Conservation (phyloP, 2,329 filamentous ascomycete species). For the Trichophyton equinum region DNA sequence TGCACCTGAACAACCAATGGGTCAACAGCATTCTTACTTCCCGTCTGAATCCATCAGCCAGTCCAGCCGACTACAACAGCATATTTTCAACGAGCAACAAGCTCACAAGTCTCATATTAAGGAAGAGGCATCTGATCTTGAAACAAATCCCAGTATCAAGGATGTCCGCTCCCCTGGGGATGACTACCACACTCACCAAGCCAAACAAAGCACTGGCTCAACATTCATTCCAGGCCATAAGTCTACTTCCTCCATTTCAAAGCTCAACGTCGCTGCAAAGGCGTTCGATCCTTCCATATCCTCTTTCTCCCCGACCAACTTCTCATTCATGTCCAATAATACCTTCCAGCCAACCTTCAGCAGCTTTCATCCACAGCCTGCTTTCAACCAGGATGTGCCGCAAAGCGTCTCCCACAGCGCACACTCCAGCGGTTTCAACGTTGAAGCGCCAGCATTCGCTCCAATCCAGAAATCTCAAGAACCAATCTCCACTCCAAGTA, state of each 20-base stretch:
- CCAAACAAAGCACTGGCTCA: conserved; percentile 16
- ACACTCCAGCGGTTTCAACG: conserved; percentile 48
- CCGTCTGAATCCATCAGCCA: conserved; percentile 10
- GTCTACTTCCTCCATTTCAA: conserved; percentile 53
- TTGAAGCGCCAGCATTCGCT: conserved; percentile 57
- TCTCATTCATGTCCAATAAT: conserved; percentile 30
- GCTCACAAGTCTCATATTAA: conserved; percentile 23
- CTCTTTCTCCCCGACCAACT: conserved; percentile 34
- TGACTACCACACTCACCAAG: conserved; percentile 1
- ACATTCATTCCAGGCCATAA: conserved; percentile 42
- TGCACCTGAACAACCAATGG: conserved; percentile 19
- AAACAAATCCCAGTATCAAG: conserved; percentile 61
- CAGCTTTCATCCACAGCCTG: conserved; percentile 19
- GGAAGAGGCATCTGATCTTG: conserved; percentile 52
- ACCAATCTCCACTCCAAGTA: conserved; percentile 14
- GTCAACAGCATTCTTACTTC: conserved; percentile 12
- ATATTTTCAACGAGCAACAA: conserved; percentile 24
- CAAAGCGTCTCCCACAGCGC: conserved; percentile 23
- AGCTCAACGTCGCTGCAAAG: conserved; percentile 76
- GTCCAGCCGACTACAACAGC: conserved; percentile 23
- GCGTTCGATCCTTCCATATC: conserved; percentile 57
- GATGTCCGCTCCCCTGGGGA: conserved; percentile 32
- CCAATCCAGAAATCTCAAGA: conserved; percentile 30
- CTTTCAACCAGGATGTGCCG: conserved; percentile 19
- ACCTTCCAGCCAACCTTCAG: conserved; percentile 31